phyloP scores from a whole-genome alignment of 805 yeast species.

The Danielia reshetovae region DNA sequence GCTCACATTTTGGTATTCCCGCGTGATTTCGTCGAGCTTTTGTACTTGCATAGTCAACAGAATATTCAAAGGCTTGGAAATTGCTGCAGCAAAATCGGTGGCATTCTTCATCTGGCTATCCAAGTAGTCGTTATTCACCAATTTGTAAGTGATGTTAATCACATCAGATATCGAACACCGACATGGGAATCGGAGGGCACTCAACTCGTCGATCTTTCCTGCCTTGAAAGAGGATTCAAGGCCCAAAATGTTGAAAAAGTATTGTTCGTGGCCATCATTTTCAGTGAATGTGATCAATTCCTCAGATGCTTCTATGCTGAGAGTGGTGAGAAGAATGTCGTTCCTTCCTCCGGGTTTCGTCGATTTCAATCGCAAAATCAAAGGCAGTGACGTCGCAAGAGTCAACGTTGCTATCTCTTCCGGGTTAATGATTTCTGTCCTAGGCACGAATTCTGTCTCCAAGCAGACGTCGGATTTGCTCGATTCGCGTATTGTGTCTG shows the following conservation, averaged over 20 bases:
- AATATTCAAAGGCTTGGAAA: constrained; percentile 24
- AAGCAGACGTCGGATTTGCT: not conserved
- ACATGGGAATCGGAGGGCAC: constrained; percentile 7
- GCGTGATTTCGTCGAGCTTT: constrained; percentile 6
- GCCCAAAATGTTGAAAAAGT: constrained; percentile 20
- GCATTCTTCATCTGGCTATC: constrained; percentile 18
- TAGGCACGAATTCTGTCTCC: not conserved
- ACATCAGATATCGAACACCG: constrained; percentile 9
- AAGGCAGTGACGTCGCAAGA: constrained; percentile 32
- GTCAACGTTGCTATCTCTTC: not conserved
- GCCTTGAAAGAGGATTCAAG: constrained; percentile 23
- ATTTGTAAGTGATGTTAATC: constrained; percentile 8
- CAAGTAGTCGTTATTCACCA: constrained; percentile 25
- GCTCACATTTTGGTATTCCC: constrained; percentile 17
- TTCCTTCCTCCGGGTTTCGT: constrained; percentile 47
- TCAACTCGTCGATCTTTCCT: constrained; percentile 24
- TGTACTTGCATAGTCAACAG: constrained; percentile 25
- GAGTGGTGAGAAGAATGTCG: constrained; percentile 42
- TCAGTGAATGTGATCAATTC: constrained; percentile 20
- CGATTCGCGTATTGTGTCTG: constrained; percentile 2
- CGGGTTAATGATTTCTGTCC: not conserved
- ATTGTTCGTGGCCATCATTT: constrained; percentile 7
- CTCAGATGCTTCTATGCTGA: constrained; percentile 46
- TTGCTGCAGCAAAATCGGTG: constrained; percentile 6
- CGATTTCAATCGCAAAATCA: constrained; percentile 45